These are phyloP conservation scores for Phytopythium montanum DNA, from an alignment of 352 stramenopile species.

Conservation along the genomic window DNA sequence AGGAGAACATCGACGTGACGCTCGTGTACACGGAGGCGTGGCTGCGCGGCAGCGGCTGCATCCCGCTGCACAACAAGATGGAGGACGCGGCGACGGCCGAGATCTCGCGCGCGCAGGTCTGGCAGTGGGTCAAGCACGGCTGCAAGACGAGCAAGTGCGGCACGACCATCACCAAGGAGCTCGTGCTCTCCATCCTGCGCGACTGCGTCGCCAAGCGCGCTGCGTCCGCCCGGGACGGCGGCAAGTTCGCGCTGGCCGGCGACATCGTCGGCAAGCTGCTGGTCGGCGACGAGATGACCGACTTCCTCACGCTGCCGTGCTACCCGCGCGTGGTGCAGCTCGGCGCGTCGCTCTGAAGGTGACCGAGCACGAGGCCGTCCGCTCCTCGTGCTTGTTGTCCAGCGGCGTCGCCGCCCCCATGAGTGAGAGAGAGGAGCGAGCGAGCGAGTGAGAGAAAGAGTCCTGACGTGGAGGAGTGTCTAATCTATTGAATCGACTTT, in stretches of 20 bases:
- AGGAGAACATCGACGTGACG: conserved; percentile 91
- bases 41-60: conserved; percentile 91
- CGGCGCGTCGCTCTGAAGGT: conserved; percentile 63
- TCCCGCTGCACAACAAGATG: conserved; percentile 95
- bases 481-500: conserved; percentile 2
- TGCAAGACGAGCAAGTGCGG: conserved; percentile 60
- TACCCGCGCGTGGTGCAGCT: conserved; percentile 81
- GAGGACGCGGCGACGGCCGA: conserved; percentile 94
- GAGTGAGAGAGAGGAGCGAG: background rate
- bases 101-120: conserved; percentile 93
- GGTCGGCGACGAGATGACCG: conserved; percentile 71
- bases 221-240: conserved; percentile 29
- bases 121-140: conserved; percentile 87
- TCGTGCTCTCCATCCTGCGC: conserved; percentile 59
- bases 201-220: conserved; percentile 61
- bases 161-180: conserved; percentile 58
- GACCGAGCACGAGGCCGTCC: background rate
- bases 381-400: background rate
- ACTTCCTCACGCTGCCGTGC: conserved; percentile 81
- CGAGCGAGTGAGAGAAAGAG: background rate
- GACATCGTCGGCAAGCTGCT: conserved; percentile 69
- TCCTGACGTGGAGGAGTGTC: background rate
- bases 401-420: background rate
- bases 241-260: conserved; percentile 66
- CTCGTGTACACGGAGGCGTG: conserved; percentile 94